phyloP scores from a whole-genome alignment of 495 filamentous ascomycete species.

The Oidiodendron maius region DNA sequence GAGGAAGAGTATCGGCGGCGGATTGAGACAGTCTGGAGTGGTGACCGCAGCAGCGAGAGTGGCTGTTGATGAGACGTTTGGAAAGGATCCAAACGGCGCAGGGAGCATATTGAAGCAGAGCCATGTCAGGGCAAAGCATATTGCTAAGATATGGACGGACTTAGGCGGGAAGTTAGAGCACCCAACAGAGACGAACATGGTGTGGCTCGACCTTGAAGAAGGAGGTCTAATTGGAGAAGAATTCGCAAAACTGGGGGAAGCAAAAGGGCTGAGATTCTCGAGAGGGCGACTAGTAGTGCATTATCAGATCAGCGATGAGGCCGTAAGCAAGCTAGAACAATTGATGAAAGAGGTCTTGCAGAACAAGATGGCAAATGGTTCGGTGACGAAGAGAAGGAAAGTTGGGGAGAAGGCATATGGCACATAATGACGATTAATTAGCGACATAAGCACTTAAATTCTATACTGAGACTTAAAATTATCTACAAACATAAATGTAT shows the following conservation, averaged over 20 bases:
- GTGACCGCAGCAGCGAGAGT: slow-evolving; percentile 53
- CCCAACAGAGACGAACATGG: slow-evolving; percentile 86
- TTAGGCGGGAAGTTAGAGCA: slow-evolving; percentile 54
- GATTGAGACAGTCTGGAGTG: slow-evolving; percentile 64
- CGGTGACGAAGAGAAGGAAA: slow-evolving; percentile 1
- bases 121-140: slow-evolving; percentile 58
- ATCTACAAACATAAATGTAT: no score
- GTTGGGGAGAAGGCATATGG: slow-evolving; percentile 19
- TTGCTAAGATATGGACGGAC: slow-evolving; percentile 58
- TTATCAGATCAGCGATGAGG: slow-evolving; percentile 55
- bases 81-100: slow-evolving; percentile 49
- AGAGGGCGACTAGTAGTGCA: slow-evolving; percentile 55
- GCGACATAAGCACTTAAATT: slow-evolving; percentile 4
- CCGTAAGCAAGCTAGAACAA: slow-evolving; percentile 38
- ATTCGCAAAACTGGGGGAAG: slow-evolving; percentile 42
- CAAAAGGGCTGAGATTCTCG: slow-evolving; percentile 47
- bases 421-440: slow-evolving; percentile 1
- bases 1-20: slow-evolving; percentile 80
- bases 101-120: slow-evolving; percentile 56
- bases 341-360: slow-evolving; percentile 39
- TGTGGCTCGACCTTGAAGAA: slow-evolving; percentile 75
- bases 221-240: slow-evolving; percentile 34
- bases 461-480: background rate
- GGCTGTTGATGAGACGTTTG: slow-evolving; percentile 64
- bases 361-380: background rate